Base-by-base conservation (phyloP, 176 grass and related monocot genomes). In the Musa acuminata region DNA sequence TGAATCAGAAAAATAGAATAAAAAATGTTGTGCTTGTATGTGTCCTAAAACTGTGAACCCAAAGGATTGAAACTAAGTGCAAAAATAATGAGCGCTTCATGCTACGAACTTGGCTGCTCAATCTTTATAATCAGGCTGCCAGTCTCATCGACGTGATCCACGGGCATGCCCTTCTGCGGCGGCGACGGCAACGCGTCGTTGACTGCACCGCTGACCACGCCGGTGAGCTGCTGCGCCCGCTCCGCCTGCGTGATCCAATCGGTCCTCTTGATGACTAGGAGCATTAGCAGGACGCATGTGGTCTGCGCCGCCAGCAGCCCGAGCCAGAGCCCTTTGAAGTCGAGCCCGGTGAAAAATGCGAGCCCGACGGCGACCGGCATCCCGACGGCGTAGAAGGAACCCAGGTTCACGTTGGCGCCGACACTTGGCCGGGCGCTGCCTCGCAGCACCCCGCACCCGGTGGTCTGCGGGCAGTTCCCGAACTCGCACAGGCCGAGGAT, bases 201-300 rank as follows among this genome's bases (percentile, higher is more conserved):
- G 69, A 2, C 9, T 19, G 8, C 69, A 13, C 17, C 68, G 13
- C 50, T 51, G 50, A 51, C 71, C 9, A 13, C 71, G 11, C 71
- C 71, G 49, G 72, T 73, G 52, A 73, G 72, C 72, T 73, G 72
- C 72, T 73, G 72, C 22, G 72, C 72, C 17, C 72, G 72, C 52
- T 73, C 72, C 5, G 72, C 72, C 72, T 73, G 72, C 21, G 51
- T 14, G 51, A 17, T 11, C 72, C 72, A 73, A 20, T 73, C 72
- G 9, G 72, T 73, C 5, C 21, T 1, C 1, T 17, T 9, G 51
- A 73, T 57, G 72, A 73, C 72, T 1, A 27, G 20, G 72, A 74
- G 72, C 72, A 72, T 72, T 16, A 72, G 69, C 13, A 29, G 11
- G 49, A 53, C 49, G 50, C 69, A 72, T 13, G 69, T 53, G 13